Conservation (phyloP, 805 yeast genomes). For the Starmerella apicola region DNA sequence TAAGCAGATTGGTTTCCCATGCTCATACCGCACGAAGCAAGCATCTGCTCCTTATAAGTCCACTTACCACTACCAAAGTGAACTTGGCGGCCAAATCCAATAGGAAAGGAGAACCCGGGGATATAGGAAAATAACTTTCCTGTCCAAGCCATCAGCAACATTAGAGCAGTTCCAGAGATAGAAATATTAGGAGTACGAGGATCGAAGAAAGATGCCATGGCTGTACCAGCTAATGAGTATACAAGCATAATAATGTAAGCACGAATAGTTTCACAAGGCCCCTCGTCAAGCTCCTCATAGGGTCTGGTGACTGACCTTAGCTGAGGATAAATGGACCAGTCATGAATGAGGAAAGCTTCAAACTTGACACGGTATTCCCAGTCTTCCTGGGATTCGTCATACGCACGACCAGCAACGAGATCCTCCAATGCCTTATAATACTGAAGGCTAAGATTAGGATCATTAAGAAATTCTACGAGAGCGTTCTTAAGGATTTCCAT, state of each 20-base stretch:
- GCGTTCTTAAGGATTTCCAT: conserved; percentile 32
- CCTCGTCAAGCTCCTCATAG: no score
- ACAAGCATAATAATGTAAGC: conserved; percentile 40
- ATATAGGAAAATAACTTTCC: conserved; percentile 35
- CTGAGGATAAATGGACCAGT: conserved; percentile 47
- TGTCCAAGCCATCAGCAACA: conserved; percentile 47
- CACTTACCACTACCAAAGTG: conserved; percentile 45
- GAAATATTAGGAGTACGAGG: conserved; percentile 43
- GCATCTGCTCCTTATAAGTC: conserved; percentile 23
- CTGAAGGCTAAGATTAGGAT: conserved; percentile 35
- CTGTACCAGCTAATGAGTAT: conserved; percentile 45
- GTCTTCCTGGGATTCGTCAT: conserved; percentile 15
- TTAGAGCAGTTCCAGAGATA: conserved; percentile 41
- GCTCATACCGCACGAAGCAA: conserved; percentile 35
- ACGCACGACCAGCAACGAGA: conserved; percentile 14
- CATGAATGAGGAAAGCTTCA: conserved; percentile 33
- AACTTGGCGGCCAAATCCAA: conserved; percentile 10
- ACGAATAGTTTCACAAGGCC: conserved; percentile 42
- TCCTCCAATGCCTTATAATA: conserved; percentile 29
- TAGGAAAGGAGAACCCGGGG: conserved; percentile 11
- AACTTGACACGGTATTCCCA: conserved; percentile 20
- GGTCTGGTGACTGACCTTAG: conserved; percentile 45
- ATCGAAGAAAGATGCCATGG: conserved; percentile 47
- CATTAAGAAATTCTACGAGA: conserved; percentile 33
- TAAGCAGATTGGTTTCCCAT: conserved; percentile 22